Conservation (phyloP, 805 yeast species). For the Blastobotrys terrestris region DNA sequence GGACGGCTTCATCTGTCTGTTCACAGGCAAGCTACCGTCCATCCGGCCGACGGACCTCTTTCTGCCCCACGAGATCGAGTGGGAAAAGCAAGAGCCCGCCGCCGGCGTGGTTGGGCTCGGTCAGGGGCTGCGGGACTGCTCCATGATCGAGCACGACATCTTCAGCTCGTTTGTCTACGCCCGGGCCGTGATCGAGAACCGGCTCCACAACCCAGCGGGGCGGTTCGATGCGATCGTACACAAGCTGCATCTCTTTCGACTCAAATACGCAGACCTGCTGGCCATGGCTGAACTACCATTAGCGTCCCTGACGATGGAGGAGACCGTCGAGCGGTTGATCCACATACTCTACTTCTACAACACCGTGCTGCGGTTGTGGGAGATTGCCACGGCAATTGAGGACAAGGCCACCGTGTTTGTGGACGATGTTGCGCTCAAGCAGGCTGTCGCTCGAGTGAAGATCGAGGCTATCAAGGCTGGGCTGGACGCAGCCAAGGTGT, state of each 20-base stretch:
- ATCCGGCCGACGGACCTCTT: neutral
- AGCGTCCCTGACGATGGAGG: neutral
- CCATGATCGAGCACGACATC: neutral
- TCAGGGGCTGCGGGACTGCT: neutral
- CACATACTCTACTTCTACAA: neutral
- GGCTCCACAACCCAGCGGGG: neutral
- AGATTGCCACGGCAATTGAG: neutral
- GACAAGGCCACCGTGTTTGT: neutral
- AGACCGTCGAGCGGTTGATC: neutral
- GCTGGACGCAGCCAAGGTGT: neutral
- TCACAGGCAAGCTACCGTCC: neutral
- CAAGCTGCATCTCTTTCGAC: neutral
- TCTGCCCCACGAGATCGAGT: neutral
- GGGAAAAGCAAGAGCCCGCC: neutral
- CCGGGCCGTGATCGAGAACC: neutral
- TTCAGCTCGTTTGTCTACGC: neutral
- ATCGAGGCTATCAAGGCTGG: neutral
- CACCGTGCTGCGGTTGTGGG: neutral
- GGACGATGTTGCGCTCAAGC: neutral
- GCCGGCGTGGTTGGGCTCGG: too few relatives aligned
- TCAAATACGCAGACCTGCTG: neutral
- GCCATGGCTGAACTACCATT: neutral
- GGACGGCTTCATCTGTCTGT: neutral
- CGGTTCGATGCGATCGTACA: neutral
- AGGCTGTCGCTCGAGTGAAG: neutral